Base-by-base conservation (phyloP, 192 early-diverging fungal genomes). In the Entomortierella parvispora region DNA sequence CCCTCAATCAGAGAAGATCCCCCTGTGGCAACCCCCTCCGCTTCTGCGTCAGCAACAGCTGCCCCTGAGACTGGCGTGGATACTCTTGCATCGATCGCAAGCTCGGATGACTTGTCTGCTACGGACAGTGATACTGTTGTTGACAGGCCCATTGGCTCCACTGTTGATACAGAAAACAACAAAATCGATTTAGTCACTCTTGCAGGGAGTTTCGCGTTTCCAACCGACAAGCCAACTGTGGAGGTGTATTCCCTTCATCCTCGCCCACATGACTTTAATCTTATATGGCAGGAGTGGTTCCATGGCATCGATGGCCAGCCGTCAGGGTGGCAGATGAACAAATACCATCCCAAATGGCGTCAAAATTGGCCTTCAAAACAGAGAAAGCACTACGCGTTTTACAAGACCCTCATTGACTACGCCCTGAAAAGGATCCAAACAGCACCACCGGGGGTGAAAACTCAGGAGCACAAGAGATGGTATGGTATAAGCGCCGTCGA, bases 221-320 rank as follows among this genome's bases (percentile, higher is more conserved):
- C 60, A 15, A 26, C 47, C 32, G 47, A 62, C 33, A 62, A 42
- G 33, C 60, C 60, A 31, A 33, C 11, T 31, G 42, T 22, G 3
- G 48, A 45, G 11, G 28, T 40, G n/a, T 62, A 62, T 40, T 40
- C 48, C 48, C 48, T 62, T 45, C 20, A 69, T 26, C n/a, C 31
- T 28, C 47, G 58, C 32, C 40, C 56, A 12, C 48, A 26, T 22
- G 17, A 33, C 40, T 32, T 58, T 18, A 48, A 69, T 7, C 58
- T 32, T 22, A 17, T 62, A 44, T 69, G 67, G 67, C 48, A 54
- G 33, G 67, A 69, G 56, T 69, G 58, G 67, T 69, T 61, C 51
- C 56, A 69, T 22, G 67, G 56, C 2, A 1, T 60, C 48, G 58
- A 51, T 34, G 58, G 49, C 20, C 31, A 53, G 18, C 56, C 67